Evolutionary conservation across 1,284 basidiomycete species (phyloP).

Genomic region (Sphagnurus paluster): DNA sequence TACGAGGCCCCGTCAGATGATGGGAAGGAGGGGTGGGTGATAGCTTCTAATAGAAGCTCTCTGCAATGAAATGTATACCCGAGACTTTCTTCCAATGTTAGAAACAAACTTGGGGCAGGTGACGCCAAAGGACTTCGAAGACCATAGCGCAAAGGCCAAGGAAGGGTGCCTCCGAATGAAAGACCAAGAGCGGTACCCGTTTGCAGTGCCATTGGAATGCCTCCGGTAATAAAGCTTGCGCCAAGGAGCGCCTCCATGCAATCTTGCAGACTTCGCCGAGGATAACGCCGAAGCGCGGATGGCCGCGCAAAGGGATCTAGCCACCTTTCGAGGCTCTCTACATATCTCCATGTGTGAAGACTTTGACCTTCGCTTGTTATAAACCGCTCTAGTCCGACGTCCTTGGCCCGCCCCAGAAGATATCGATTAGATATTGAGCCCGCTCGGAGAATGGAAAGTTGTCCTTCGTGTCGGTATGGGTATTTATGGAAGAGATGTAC

Average conservation of each 20-base stretch:
- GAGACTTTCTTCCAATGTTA: conserved; percentile 57
- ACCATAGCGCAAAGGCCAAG: conserved; percentile 59
- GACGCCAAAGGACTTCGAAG: conserved; percentile 28
- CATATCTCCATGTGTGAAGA: conserved; percentile 62
- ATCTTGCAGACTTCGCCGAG: conserved; percentile 76
- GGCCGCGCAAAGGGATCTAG: conserved; percentile 26
- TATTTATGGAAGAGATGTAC: conserved; percentile 76
- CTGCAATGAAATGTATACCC: conserved; percentile 71
- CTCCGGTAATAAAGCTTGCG: conserved; percentile 69
- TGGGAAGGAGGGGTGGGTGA: conserved; percentile 78
- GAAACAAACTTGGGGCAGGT: conserved; percentile 49
- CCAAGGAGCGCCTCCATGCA: conserved; percentile 84
- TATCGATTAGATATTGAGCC: conserved; percentile 68
- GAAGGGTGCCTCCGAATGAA: conserved; percentile 65
- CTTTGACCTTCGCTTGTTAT: conserved; percentile 60
- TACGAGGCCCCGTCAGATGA: conserved; percentile 62
- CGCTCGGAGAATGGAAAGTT: conserved; percentile 64
- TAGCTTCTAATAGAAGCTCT: conserved; percentile 67
- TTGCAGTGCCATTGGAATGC: conserved; percentile 65
- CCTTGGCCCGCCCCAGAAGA: conserved; percentile 64
- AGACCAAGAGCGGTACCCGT: conserved; percentile 65
- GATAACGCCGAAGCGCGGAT: conserved; percentile 41
- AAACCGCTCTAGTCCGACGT: conserved; percentile 60
- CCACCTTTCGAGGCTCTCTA: conserved; percentile 36
- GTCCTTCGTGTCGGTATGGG: conserved; percentile 79